Evolutionary conservation across 140 eudicot species (phyloP), one percentile per base, ranked within the genome.

Genomic region (Senecio squalidus): DNA sequence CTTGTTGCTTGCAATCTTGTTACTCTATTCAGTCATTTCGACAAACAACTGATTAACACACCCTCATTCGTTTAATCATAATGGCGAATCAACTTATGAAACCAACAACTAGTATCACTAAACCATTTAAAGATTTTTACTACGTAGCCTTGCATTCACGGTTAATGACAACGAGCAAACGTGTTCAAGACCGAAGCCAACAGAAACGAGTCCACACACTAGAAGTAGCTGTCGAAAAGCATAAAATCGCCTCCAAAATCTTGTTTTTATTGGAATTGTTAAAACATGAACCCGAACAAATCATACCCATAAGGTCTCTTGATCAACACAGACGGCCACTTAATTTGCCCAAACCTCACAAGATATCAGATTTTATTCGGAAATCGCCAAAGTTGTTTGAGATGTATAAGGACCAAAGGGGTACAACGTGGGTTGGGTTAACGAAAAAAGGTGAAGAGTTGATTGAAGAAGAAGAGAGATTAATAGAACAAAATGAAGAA

Each of bases 121-220:
- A 67, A 49, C 30, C 55, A 23, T 23, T 41, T 4, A 33, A 22
- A 18, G 55, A 33, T 2, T 39, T 64, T 25, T 23, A 47, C 49
- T 36, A 16, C 43, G 1, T 11, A 54, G 22, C 78, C 36, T 17
- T 64, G 1, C 58, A 60, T 16, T 4, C 13, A 22, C 78, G 87
- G 64, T 58, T 57, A 60, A 84, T 79, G 96, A 83, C 98, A 30
- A 78, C 82, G 2, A 72, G 89, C 81, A 92, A 72, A 65, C 78
- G 96, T 36, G 98, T 92, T 13, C 88, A 84, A 77, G 95, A 92
- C 68, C 76, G 96, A 25, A 92, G 96, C 89, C 78, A 73, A 80
- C 79, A 81, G 57, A 92, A 90, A 51, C 81, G 95, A 36, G 76
- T 90, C 34, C 90, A 83, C 34, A 81, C 79, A 36, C 98, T 92